Evolutionary conservation across 495 filamentous ascomycete species (phyloP).

Genomic region (Aspergillus nanangensis): DNA sequence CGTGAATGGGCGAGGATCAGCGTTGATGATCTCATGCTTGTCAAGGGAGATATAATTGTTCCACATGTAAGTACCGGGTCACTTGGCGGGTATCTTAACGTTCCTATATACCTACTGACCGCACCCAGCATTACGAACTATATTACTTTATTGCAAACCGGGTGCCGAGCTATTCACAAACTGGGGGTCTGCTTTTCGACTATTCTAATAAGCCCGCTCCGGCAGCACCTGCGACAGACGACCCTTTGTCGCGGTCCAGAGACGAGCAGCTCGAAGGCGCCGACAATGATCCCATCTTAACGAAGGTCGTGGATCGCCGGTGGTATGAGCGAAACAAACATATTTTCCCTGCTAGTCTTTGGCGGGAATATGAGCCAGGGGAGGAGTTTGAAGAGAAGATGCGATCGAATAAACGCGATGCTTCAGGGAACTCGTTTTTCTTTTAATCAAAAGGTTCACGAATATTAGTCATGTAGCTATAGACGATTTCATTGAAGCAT

Average conservation of each 20-base stretch:
- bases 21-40: slow-evolving; percentile 95
- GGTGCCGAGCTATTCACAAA: slow-evolving; percentile 59
- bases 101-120: slow-evolving; percentile 15
- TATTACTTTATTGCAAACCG: slow-evolving; percentile 95
- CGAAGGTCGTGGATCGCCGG: slow-evolving; percentile 91
- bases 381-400: slow-evolving; percentile 80
- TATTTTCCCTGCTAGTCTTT: slow-evolving; percentile 92
- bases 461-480: no score
- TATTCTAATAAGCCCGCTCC: slow-evolving; percentile 59
- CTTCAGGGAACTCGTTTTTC: slow-evolving; percentile 89
- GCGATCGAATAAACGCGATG: slow-evolving; percentile 60
- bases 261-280: slow-evolving; percentile 64
- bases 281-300: slow-evolving; percentile 74
- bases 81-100: no score
- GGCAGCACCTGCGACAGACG: slow-evolving; percentile 27
- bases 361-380: slow-evolving; percentile 91
- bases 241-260: slow-evolving; percentile 43
- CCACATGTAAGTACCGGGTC: slow-evolving; percentile 70
- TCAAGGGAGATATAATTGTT: slow-evolving; percentile 86
- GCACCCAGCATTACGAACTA: slow-evolving; percentile 81
- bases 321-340: slow-evolving; percentile 99
- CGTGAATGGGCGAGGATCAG: slow-evolving; percentile 90
- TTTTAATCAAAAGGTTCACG: no score
- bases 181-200: slow-evolving; percentile 61
- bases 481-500: no score